Evolutionary conservation across 2,329 filamentous ascomycete genomes (phyloP), one percentile per base, ranked within the genome.

Genomic region (Xylariaceae sp.): DNA sequence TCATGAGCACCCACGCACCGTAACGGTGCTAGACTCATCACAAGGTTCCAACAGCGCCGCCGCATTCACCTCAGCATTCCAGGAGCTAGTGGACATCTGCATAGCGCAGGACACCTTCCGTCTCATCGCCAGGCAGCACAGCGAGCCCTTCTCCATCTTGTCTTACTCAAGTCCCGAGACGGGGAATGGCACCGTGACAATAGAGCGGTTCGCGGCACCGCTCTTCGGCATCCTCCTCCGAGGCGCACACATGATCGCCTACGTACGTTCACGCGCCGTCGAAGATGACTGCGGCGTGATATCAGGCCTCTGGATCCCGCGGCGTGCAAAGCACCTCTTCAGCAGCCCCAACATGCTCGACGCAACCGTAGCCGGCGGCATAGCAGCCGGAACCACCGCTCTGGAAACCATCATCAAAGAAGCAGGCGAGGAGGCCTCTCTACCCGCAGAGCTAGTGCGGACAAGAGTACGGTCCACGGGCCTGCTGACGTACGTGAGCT

Each of bases 261-360:
- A 83, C 41, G 53, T 56, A 44, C 55, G 55, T 39, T 60, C 57
- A 18, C 57, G 57, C 53, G 57, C 57, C 63, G 75, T 78, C 21
- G 52, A 53, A 29, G 47, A 57, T 39, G 55, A 57, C 49, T 40
- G 13, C 63, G 72, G 42, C 72, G 70, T 67, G 1, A 52, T 50
- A 55, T 40, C 87, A 53, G 81, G 79, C 62, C 76, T 91, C 30
- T 92, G 88, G 88, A 77, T 88, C 2, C 84, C 86, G 1, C 74
- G 84, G 26, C 76, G 87, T 9, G 78, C 84, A 18, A 74, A 71
- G 47, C 81, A 75, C 18, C 86, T 89, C 68, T 80, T 85, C 66
- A 90, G 87, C 1, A 90, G 87, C 63, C 82, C 83, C 1, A 79
- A 82, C 1, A 83, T 86, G 79, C 75, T 91, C 57, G 88, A 92